Evolutionary conservation across 257 asterid genomes (phyloP), one percentile per base, ranked within the genome.

Genomic region (Craterostigma plantagineum): DNA sequence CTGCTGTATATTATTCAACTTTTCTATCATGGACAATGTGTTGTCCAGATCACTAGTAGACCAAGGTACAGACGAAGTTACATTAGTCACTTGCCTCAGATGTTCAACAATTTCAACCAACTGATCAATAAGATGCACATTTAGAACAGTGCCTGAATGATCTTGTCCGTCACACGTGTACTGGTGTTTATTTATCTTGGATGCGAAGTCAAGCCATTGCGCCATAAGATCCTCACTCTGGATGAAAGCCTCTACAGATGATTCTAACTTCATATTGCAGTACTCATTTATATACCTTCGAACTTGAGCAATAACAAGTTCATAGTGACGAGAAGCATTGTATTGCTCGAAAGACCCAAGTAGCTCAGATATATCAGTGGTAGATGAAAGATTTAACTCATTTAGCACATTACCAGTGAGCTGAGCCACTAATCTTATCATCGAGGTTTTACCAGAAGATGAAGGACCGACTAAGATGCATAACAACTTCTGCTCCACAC

Each of bases 341-440:
- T 75, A 63, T 67, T 90, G 98, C 76, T 90, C 98, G 77, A 90
- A 90, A 66, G 81, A 79, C 64, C 98, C 98, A 58, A 87, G 92
- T 36, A 82, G 68, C 45, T 90, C 98, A 48, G 98, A 90, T 66
- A 76, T 68, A 69, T 90, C 98, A 59, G 94, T 79, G 4, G 93
- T 68, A 51, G 98, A 77, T n/a, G 94, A 90, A 61, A 90, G 91
- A 65, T 77, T 90, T 49, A 87, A 58, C 56, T 83, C 98, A 49
- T 90, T 61, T 42, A 90, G 77, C 44, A 72, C 75, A 46, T 83
- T 79, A 30, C 98, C 98, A 14, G 95, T 76, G 44, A 90, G 67
- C 65, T 79, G 76, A 10, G 98, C 79, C 16, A 83, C 76, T 55
- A 69, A 60, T 60, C 98, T 73, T 52, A 83, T 53, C 50, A 75